A percentile compares a stretch with the other conserved stretches of the same genome.
These are phyloP conservation scores for Aspergillus pseudoglaucus DNA, from an alignment of 2,329 filamentous ascomycete species.

Conservation along the genomic window DNA sequence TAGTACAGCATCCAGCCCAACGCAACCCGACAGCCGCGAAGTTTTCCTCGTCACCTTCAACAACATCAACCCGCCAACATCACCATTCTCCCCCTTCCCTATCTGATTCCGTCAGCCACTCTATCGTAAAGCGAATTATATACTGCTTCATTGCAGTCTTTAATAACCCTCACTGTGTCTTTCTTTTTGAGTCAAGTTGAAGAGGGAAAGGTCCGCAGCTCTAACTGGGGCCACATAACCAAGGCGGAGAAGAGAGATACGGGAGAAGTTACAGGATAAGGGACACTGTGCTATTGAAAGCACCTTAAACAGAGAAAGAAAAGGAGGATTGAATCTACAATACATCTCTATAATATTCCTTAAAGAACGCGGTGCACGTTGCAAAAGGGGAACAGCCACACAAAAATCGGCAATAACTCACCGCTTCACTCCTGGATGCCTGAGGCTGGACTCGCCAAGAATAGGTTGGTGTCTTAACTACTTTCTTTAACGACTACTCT, in stretches of 20 bases:
- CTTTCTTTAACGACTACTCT: too few relatives aligned
- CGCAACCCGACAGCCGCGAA: neutral
- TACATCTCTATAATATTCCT: constrained; percentile 14
- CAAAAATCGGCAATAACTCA: constrained; percentile 5
- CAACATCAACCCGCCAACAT: constrained; percentile 4
- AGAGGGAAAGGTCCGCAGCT: neutral
- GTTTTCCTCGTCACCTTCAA: constrained; percentile 1
- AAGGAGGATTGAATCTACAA: constrained; percentile 7
- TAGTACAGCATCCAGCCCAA: constrained; percentile 3
- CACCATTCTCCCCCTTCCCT: constrained; percentile 6
- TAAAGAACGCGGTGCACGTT: neutral
- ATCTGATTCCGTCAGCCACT: constrained; percentile 12
- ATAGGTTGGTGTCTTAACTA: neutral
- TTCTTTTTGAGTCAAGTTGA: constrained; percentile 10
- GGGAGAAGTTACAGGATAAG: constrained; percentile 4
- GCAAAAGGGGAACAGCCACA: neutral
- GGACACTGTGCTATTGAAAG: constrained; percentile 2
- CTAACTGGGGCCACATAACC: neutral
- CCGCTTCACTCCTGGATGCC: neutral
- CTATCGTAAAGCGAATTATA: constrained; percentile 37
- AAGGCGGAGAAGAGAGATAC: constrained; percentile 1
- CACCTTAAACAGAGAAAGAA: neutral
- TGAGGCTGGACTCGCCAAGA: constrained; percentile 1
- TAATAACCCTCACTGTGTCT: constrained; percentile 33
- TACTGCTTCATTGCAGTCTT: constrained; percentile 25